Evolutionary conservation across 2,329 filamentous ascomycete genomes (phyloP).

Genomic region (Phaeosphaeria sp.): DNA sequence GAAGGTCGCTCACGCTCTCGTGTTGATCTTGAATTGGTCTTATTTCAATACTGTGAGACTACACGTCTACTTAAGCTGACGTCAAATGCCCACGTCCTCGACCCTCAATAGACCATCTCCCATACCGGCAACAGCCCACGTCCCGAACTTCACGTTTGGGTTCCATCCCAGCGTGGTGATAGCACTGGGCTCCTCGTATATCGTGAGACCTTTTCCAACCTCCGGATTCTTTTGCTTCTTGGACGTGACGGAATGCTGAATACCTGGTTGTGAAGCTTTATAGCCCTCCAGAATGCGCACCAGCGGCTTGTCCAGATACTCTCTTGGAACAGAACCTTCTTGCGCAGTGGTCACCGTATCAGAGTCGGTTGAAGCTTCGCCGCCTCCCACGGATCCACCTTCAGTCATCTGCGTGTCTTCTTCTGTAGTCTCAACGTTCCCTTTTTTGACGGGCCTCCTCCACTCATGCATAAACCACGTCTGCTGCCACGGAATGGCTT

Average conservation of each 20-base stretch:
- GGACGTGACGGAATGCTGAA: conserved; percentile 25
- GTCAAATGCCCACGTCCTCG: conserved; percentile 52
- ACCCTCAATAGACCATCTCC: conserved; percentile 57
- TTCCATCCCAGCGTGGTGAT: conserved; percentile 59
- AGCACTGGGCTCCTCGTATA: conserved; percentile 55
- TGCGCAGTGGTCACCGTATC: neutral
- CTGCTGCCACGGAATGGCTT: conserved; percentile 60
- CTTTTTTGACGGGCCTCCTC: conserved; percentile 39
- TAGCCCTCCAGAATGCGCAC: conserved; percentile 53
- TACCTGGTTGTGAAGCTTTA: conserved; percentile 39
- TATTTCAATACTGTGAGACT: neutral
- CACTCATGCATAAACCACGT: conserved; percentile 67
- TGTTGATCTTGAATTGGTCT: neutral
- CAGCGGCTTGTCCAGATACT: conserved; percentile 31
- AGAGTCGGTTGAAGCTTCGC: neutral
- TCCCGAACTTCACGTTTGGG: conserved; percentile 56
- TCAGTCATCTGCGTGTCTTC: conserved; percentile 6
- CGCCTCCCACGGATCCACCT: conserved; percentile 1
- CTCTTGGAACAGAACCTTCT: neutral
- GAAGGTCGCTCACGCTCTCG: neutral
- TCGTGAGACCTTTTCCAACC: conserved; percentile 45
- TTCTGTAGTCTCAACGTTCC: conserved; percentile 6
- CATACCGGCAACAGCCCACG: conserved; percentile 60
- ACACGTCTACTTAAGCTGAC: neutral
- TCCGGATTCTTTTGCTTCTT: conserved; percentile 30